phyloP scores from a whole-genome alignment of 2,329 filamentous ascomycete genomes.

The Raffaelea albimanens region DNA sequence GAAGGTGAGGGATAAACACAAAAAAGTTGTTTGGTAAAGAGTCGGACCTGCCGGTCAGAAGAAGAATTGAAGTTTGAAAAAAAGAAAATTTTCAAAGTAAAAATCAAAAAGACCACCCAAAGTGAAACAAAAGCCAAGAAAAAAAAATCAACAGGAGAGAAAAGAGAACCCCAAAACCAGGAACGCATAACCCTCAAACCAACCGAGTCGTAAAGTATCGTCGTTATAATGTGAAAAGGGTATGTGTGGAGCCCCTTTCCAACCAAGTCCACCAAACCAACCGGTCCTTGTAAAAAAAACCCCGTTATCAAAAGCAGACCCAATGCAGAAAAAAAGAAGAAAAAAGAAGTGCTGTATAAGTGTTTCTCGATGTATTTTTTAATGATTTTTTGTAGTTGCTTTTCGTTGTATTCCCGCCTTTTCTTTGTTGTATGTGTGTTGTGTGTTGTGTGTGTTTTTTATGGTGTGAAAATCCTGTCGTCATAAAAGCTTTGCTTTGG shows the following conservation, averaged over 20 bases:
- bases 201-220: background rate
- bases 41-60: too few relatives aligned
- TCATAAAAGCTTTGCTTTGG: background rate
- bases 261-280: background rate
- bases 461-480: background rate
- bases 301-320: background rate
- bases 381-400: background rate
- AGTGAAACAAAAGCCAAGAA: background rate
- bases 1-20: background rate
- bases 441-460: background rate
- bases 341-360: background rate
- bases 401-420: background rate
- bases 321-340: background rate
- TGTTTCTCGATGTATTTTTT: background rate
- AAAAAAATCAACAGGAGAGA: too few relatives aligned
- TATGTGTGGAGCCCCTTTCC: background rate
- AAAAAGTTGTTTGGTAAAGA: too few relatives aligned
- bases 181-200: too few relatives aligned
- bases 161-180: too few relatives aligned
- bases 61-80: too few relatives aligned
- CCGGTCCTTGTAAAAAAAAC: background rate
- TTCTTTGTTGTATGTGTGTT: slow-evolving; percentile 1
- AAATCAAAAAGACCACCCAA: background rate
- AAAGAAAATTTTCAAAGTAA: background rate
- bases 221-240: too few relatives aligned